Evolutionary conservation across 2,329 filamentous ascomycete genomes (phyloP), one percentile per base, ranked within the genome.

Genomic region (Verruconis gallopava): DNA sequence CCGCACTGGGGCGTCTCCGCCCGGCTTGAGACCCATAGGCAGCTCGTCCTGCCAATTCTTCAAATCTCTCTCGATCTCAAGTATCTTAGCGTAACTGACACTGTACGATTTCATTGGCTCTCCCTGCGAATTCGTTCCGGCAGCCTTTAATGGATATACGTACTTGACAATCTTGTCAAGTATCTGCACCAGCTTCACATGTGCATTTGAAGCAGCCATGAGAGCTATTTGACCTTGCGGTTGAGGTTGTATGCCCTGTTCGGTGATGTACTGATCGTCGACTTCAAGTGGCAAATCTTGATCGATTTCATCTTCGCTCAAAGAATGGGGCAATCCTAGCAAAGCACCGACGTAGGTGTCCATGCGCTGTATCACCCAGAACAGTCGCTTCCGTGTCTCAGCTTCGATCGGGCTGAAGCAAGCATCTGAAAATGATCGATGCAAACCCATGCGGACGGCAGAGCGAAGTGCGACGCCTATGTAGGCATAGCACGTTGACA

Each of bases 21-120:
- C 85, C 1, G 86, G 86, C 46, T 81, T 79, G 61, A 94, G 77
- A 42, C 77, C 75, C 50, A 77, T 69, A 0, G 88, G 89, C 19
- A 98, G 58, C 44, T 69, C 64, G 41, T 76, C 72, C 60, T 77
- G 71, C 76, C 76, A 80, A 12, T 62, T 58, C 51, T 78, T 73
- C 40, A 80, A 59, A 51, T 79, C 75, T 42, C 69, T 65, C 55
- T 80, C 76, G 42, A 80, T 71, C 48, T 79, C 75, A 17, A 73
- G 66, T 30, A 80, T 79, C 48, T 72, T 72, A 2, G 73, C 72
- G 51, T 79, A 76, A 46, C 73, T 74, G 40, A 80, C 72, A 38
- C 72, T 70, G 53, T 79, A 79, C 5, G 72, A 71, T 25, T 69
- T 66, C 6, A 63, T 59, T 37, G 53, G 51, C 25, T 53, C 48